A percentile compares a stretch with the other conserved stretches of the same genome.
Conservation (phyloP, 805 yeast genomes). For the Barnettozyma salicaria region DNA sequence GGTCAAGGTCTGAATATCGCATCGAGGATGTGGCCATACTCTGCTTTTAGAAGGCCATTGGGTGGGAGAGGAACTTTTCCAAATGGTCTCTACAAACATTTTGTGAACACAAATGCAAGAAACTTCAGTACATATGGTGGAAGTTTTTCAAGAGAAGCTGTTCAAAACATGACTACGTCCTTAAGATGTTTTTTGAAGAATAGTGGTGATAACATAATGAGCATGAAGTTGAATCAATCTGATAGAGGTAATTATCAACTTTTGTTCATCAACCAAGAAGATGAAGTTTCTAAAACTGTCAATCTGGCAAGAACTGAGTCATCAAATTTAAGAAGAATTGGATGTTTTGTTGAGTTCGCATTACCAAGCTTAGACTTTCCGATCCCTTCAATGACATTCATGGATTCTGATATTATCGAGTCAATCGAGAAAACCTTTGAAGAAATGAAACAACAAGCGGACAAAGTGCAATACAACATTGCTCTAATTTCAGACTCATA, state of each 20-base stretch:
- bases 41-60: conserved; percentile 21
- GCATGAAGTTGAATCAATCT: conserved; percentile 18
- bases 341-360: conserved; percentile 54
- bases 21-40: conserved; percentile 21
- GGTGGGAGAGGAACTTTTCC: conserved; percentile 25
- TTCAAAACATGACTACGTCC: conserved; percentile 48
- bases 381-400: conserved; percentile 36
- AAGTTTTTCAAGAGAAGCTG: conserved; percentile 47
- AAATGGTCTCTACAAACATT: conserved; percentile 31
- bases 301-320: conserved; percentile 32
- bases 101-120: conserved; percentile 32
- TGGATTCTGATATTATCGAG: conserved; percentile 40
- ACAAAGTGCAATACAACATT: conserved; percentile 39
- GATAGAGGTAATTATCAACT: conserved; percentile 25
- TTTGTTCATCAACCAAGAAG: not conserved
- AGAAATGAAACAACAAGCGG: conserved; percentile 36
- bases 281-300: conserved; percentile 12
- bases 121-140: conserved; percentile 35
- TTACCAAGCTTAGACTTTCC: conserved; percentile 34
- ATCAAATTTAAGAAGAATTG: conserved; percentile 27
- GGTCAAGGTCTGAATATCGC: conserved; percentile 7
- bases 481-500: conserved; percentile 41
- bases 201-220: conserved; percentile 26
- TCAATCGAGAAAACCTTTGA: conserved; percentile 33
- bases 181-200: conserved; percentile 34